Base-by-base conservation (phyloP, 2,329 filamentous ascomycete genomes). In the Diaporthe ampelina region DNA sequence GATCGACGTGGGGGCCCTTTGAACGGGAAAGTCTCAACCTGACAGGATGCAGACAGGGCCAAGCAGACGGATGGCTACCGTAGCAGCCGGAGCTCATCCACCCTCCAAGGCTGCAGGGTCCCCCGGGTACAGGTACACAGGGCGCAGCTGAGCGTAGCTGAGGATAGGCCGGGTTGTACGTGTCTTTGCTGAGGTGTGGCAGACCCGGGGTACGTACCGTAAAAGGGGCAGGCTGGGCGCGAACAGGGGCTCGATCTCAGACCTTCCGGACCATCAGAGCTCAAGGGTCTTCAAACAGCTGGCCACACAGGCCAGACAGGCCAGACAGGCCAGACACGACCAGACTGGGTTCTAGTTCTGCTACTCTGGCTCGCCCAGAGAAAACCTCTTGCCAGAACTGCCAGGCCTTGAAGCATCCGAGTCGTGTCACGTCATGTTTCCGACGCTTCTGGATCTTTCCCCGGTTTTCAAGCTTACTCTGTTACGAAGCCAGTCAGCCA, bases 401-500 rank as follows among this genome's bases (percentile, higher is more conserved):
- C 40, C 11, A 52, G 29, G 19, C 29, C 63, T 40, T 68, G 63
- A 26, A 19, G 32, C 45, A 45, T 37, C 48, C 63, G 63, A 68
- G 48, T 68, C 48, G 54, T 13, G 61, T 37, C 61, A 52, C 45
- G 29, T 52, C 29, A 65, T 67, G 6, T 37, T 35, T 52, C 29
- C 24, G 45, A 67, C 45, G 21, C 35, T 65, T 65, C 43, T 50
- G 43, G 26, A 65, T 50, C 29, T 26, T 40, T 54, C 63, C 63
- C 63, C 63, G n/a, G 63, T 68, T 68, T 68, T 68, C 63, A 68
- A 54, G 63, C 63, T 68, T 68, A 45, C 63, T 68, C 48, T 68
- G 48, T 68, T 26, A 68, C 32, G 26, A 48, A 17, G 40, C 17
- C 40, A 17, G 4, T 7, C 15, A 37, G 13, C 37, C 37, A 37